Percentiles rank a stretch among this genome's conserved stretches.
These are phyloP conservation scores for Paraphaeosphaeria minitans DNA, from an alignment of 2,329 filamentous ascomycete species.

Conservation along the genomic window DNA sequence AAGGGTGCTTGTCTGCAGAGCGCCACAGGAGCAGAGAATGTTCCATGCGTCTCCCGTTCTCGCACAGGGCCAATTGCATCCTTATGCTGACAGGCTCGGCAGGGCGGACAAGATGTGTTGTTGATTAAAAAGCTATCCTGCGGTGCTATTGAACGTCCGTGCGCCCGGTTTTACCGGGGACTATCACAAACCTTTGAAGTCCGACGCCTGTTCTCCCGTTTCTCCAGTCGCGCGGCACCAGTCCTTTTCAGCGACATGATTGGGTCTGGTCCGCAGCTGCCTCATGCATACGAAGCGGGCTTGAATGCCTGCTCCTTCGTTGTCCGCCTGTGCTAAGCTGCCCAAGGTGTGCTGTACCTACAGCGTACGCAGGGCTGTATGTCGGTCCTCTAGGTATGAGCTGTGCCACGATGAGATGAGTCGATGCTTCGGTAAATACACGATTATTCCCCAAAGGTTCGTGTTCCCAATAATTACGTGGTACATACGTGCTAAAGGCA, in stretches of 20 bases:
- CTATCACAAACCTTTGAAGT: constrained; percentile 26
- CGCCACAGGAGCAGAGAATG: neutral
- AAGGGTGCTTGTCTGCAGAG: neutral
- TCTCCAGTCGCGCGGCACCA: constrained; percentile 3
- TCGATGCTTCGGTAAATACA: constrained; percentile 9
- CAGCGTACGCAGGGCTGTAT: constrained; percentile 9
- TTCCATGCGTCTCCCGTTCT: constrained; percentile 3
- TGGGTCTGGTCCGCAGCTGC: constrained; percentile 3
- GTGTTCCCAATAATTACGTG: constrained; percentile 15
- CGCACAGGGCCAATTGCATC: neutral
- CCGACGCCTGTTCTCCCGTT: constrained; percentile 18
- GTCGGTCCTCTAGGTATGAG: constrained; percentile 6
- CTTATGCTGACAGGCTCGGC: constrained; percentile 4
- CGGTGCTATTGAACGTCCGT: constrained; percentile 28
- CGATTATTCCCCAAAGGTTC: constrained; percentile 8
- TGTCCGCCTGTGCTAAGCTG: constrained; percentile 9
- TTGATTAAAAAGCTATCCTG: constrained; percentile 31
- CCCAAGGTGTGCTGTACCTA: neutral
- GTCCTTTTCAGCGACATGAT: constrained; percentile 9
- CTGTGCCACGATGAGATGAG: constrained; percentile 18
- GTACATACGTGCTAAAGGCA: constrained; percentile 13
- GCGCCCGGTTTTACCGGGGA: constrained; percentile 18
- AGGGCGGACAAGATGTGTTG: constrained; percentile 3
- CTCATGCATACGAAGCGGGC: neutral
- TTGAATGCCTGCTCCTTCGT: constrained; percentile 3